These are phyloP conservation scores for Hansenula lynferdii DNA, from an alignment of 1,139 yeast species.

Conservation along the genomic window DNA sequence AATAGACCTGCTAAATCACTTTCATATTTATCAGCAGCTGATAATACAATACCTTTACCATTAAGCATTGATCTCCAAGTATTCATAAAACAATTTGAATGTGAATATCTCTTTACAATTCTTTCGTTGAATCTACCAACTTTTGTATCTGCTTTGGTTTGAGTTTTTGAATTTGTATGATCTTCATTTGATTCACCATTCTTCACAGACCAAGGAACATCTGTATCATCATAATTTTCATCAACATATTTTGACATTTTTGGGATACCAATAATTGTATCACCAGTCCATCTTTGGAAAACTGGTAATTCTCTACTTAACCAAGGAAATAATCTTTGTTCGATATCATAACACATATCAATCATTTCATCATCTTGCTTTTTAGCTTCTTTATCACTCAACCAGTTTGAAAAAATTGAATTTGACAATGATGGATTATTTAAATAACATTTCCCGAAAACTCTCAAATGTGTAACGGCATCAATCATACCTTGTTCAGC, in stretches of 20 bases:
- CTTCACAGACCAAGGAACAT: slow-evolving; percentile 1
- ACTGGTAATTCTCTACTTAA: slow-evolving; percentile 36
- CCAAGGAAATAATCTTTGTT: slow-evolving; percentile 43
- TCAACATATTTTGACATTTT: slow-evolving; percentile 25
- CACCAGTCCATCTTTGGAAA: slow-evolving; percentile 44
- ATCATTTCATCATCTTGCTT: slow-evolving; percentile 6
- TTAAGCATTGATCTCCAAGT: slow-evolving; percentile 19
- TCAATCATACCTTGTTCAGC: slow-evolving; percentile 35
- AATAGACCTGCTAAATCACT: slow-evolving; percentile 42
- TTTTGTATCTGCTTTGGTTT: neutral
- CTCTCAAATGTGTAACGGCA: slow-evolving; percentile 37
- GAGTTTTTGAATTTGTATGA: neutral
- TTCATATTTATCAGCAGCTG: slow-evolving; percentile 42
- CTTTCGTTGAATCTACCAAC: neutral
- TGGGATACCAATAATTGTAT: slow-evolving; percentile 33
- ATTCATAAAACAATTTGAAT: slow-evolving; percentile 18
- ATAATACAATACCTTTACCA: slow-evolving; percentile 44
- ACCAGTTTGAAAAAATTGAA: slow-evolving; percentile 8
- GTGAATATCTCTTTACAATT: slow-evolving; percentile 4
- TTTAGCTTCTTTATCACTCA: slow-evolving; percentile 3
- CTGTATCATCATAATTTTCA: slow-evolving; percentile 11
- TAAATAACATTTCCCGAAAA: slow-evolving; percentile 41
- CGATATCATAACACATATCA: slow-evolving; percentile 30
- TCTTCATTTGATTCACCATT: neutral
- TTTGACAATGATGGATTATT: slow-evolving; percentile 11